Base-by-base conservation (phyloP, 2,329 filamentous ascomycete species). In the Bipolaris bicolor region DNA sequence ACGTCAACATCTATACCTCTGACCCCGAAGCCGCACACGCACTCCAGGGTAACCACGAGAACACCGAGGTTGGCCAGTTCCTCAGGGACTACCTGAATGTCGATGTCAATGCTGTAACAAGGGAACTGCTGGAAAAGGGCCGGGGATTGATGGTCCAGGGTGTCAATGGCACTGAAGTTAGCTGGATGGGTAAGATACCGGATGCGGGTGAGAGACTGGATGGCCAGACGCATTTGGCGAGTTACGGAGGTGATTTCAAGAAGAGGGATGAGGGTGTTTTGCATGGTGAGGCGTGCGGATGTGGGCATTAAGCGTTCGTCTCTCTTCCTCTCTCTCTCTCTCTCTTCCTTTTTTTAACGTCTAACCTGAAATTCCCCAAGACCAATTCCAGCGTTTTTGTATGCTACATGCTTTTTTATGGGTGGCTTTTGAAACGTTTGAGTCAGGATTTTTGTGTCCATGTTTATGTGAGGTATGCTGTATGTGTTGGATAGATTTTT, bases 1-100 rank as follows among this genome's bases (percentile, higher is more conserved):
- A 99, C 73, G 95, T 99, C 47, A 99, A 99, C 76, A 91, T 99
- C 65, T 99, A 98, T 79, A 89, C 90, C 50, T 93, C 90, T 0
- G 88, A 90, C 3, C 82, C 85, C 0, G 82, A 85, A 36, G 79
- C 81, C 29, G 85, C 88, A 0, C 83, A 85, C 41, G 81, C 83
- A 13, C 82, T 97, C 6, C 80, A 86, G 3, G 94, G 94, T 7
- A 98, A 98, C 75, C 88, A 96, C 52, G 95, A 99, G 81, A 99
- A 99, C 74, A 98, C 89, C 0, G 92, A 98, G 24, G 84, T 99
- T 1, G 95, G 95, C 33, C 81, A 84, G 43, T 99, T 97, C 75
- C 78, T 99, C 56, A 81, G 86, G 7, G 80, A 87, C 7, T 99
- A 95, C 70, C 84, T 99, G 0, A 85, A 85, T 47, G 86, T 98